A percentile compares a stretch with the other conserved stretches of the same genome.
Conservation (phyloP, 2,329 filamentous ascomycete species). For the Calonectria honghensis region DNA sequence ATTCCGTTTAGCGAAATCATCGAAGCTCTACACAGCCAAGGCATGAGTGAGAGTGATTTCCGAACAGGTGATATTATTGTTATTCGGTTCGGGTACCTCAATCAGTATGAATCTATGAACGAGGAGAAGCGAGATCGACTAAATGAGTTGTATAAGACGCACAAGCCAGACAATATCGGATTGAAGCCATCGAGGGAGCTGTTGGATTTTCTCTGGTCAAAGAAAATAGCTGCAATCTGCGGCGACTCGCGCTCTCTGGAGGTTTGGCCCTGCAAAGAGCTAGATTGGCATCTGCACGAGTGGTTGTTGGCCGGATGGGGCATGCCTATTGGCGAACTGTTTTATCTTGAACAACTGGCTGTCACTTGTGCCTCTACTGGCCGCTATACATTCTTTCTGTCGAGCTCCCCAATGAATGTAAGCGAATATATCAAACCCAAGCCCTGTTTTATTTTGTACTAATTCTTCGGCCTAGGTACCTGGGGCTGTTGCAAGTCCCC, state of each 20-base stretch:
- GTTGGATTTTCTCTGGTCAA: constrained; percentile 65
- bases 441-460: too few species aligned
- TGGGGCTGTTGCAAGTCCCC: constrained; percentile 43
- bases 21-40: constrained; percentile 39
- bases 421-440: too few species aligned
- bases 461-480: too few species aligned
- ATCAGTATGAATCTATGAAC: constrained; percentile 47
- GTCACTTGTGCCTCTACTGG: constrained; percentile 70
- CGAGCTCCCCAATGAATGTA: constrained; percentile 66
- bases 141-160: constrained; percentile 39
- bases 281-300: constrained; percentile 59
- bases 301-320: constrained; percentile 70
- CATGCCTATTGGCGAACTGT: constrained; percentile 62
- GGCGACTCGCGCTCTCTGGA: constrained; percentile 65
- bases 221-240: constrained; percentile 64
- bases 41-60: constrained; percentile 30
- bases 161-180: constrained; percentile 56
- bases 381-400: constrained; percentile 69
- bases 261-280: constrained; percentile 48
- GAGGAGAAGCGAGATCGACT: constrained; percentile 41
- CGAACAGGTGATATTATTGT: constrained; percentile 46
- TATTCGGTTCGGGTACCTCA: constrained; percentile 49
- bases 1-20: constrained; percentile 45
- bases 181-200: constrained; percentile 61
- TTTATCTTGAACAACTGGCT: constrained; percentile 57